phyloP scores from a whole-genome alignment of 495 filamentous ascomycete genomes.

The Hypoxylon cercidicola region DNA sequence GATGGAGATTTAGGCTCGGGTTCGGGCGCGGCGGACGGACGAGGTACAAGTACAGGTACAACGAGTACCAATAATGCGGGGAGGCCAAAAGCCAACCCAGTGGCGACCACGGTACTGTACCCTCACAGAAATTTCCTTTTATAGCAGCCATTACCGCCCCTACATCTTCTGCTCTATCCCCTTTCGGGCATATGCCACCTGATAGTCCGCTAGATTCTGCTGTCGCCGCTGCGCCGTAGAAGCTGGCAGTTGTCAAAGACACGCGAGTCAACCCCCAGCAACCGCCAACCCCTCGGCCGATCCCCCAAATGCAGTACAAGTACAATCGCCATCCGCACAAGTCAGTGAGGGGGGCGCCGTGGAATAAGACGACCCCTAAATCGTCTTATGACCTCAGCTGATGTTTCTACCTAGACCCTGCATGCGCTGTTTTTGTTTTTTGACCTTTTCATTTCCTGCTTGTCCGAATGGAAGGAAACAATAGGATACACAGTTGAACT shows the following conservation, averaged over 20 bases:
- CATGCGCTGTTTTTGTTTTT: conserved; percentile 42
- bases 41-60: conserved; percentile 14
- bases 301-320: neutral
- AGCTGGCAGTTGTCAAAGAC: conserved; percentile 21
- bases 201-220: conserved; percentile 7
- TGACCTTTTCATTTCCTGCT: conserved; percentile 19
- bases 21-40: neutral
- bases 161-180: conserved; percentile 16
- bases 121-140: conserved; percentile 33
- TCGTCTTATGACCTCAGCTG: conserved; percentile 44
- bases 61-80: conserved; percentile 23
- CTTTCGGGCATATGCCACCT: conserved; percentile 16
- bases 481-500: conserved; percentile 12
- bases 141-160: conserved; percentile 35
- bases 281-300: neutral
- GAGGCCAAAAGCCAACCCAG: conserved; percentile 22
- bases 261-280: conserved; percentile 11
- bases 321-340: conserved; percentile 7
- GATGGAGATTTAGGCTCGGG: neutral
- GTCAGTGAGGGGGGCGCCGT: conserved; percentile 17
- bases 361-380: conserved; percentile 37
- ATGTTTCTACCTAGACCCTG: conserved; percentile 40
- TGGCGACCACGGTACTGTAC: conserved; percentile 37
- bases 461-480: conserved; percentile 22
- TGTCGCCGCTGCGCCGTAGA: conserved; percentile 9